These are phyloP conservation scores for Betula pendula DNA, from an alignment of 306 rosid species.

Conservation along the genomic window DNA sequence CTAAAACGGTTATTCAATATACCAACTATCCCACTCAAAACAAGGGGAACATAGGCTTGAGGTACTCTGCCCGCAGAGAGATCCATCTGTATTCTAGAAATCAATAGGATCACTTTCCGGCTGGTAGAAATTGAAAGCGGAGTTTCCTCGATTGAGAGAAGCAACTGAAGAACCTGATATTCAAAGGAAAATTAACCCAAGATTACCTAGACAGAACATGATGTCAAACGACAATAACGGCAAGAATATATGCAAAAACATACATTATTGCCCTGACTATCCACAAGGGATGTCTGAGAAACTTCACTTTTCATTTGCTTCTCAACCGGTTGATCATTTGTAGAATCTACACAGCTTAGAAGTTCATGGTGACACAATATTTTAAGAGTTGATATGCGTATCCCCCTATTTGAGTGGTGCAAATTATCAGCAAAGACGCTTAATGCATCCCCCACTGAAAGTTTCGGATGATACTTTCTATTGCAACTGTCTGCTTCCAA, in stretches of 20 bases:
- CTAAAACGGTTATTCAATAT: conserved; percentile 78
- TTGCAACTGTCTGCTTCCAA: conserved; percentile 38
- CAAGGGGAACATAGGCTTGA: conserved; percentile 58
- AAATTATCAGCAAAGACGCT: conserved; percentile 62
- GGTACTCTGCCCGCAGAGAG: conserved; percentile 64
- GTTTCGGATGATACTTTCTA: conserved; percentile 50
- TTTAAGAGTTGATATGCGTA: conserved; percentile 73
- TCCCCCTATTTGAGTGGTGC: conserved; percentile 60
- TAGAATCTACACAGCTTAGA: conserved; percentile 33
- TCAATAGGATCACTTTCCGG: conserved; percentile 62
- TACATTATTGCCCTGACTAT: conserved; percentile 51
- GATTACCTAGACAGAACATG: conserved; percentile 8
- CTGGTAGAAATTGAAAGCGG: conserved; percentile 70
- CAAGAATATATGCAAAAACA: conserved; percentile 29
- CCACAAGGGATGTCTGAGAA: conserved; percentile 31
- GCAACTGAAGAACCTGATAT: conserved; percentile 65
- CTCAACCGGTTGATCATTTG: conserved; percentile 47
- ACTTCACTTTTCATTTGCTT: conserved; percentile 58
- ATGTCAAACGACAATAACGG: conserved; percentile 20
- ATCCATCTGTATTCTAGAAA: conserved; percentile 78
- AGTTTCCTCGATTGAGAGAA: conserved; percentile 75
- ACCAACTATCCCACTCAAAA: conserved; percentile 71
- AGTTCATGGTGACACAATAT: conserved; percentile 62
- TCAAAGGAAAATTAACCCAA: conserved; percentile 33
- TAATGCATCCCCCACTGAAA: conserved; percentile 50